phyloP scores from a whole-genome alignment of 108 stramenopile genomes.

The Fragilariopsis cylindrus region DNA sequence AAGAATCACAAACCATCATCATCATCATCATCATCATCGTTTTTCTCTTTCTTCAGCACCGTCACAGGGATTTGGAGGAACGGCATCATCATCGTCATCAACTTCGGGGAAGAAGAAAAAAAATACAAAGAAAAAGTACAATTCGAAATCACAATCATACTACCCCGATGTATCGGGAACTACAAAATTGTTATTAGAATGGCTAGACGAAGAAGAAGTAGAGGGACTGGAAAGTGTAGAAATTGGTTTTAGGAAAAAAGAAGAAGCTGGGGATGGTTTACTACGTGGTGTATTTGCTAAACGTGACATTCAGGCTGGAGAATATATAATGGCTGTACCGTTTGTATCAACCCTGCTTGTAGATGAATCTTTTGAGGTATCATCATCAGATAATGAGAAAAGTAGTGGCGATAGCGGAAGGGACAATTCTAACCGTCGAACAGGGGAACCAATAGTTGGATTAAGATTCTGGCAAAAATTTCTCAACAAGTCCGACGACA shows the following conservation, averaged over 20 bases:
- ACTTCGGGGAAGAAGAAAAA: too few species aligned
- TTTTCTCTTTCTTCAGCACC: too few species aligned
- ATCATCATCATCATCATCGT: too few species aligned
- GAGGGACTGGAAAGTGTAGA: conserved; percentile 31
- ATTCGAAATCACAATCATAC: too few species aligned
- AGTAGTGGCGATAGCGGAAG: not conserved
- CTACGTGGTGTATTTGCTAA: conserved; percentile 33
- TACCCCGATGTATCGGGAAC: too few species aligned
- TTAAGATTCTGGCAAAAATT: conserved; percentile 12
- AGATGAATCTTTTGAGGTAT: conserved; percentile 21
- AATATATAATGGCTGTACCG: conserved; percentile 37
- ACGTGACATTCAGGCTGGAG: conserved; percentile 13
- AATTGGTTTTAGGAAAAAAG: conserved; percentile 2
- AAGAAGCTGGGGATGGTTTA: not conserved
- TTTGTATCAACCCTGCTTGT: conserved; percentile 29
- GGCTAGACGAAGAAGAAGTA: conserved; percentile 27
- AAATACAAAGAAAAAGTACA: too few species aligned
- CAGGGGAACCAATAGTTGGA: conserved; percentile 4
- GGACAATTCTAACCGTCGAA: conserved; percentile 8
- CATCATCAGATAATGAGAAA: not conserved
- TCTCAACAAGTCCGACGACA: not conserved
- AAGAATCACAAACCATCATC: too few species aligned
- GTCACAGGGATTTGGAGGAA: too few species aligned
- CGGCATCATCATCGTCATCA: too few species aligned
- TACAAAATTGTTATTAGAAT: conserved; percentile 16